phyloP scores from a whole-genome alignment of 306 rosid genomes.

The Cucurbita ficifolia region DNA sequence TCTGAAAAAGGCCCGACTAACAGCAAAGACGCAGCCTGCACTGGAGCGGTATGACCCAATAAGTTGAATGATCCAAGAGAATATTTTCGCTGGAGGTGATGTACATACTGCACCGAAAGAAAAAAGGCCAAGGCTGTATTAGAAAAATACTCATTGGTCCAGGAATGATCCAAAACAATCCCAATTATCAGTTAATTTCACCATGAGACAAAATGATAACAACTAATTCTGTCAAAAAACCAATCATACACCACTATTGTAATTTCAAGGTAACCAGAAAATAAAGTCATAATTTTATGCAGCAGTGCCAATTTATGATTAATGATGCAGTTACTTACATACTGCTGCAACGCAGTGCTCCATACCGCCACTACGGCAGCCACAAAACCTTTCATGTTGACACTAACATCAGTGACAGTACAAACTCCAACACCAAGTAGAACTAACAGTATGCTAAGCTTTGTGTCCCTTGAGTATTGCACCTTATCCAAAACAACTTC shows the following conservation, averaged over 20 bases:
- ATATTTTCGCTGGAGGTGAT: conserved; percentile 80
- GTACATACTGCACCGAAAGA: conserved; percentile 57
- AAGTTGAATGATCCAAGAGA: conserved; percentile 75
- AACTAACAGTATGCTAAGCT: conserved; percentile 58
- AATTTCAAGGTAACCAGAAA: neutral
- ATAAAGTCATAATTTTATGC: neutral
- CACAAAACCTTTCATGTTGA: conserved; percentile 49
- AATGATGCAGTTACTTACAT: conserved; percentile 32
- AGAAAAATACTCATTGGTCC: neutral
- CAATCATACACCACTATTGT: neutral
- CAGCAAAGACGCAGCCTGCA: conserved; percentile 67
- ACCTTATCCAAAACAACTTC: conserved; percentile 67
- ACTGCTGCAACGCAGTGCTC: conserved; percentile 75
- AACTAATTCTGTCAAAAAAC: neutral
- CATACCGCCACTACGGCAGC: conserved; percentile 73
- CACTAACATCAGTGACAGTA: conserved; percentile 82
- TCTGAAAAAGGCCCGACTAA: conserved; percentile 60
- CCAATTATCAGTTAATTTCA: neutral
- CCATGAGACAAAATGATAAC: neutral
- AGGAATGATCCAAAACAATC: no score
- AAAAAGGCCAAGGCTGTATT: neutral
- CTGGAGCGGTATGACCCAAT: conserved; percentile 91
- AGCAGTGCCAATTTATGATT: neutral
- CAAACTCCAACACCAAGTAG: conserved; percentile 81
- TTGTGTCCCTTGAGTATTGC: conserved; percentile 77